Evolutionary conservation across 305 asterid genomes (phyloP), one percentile per base, ranked within the genome.

Genomic region (Coffea humblotiana): DNA sequence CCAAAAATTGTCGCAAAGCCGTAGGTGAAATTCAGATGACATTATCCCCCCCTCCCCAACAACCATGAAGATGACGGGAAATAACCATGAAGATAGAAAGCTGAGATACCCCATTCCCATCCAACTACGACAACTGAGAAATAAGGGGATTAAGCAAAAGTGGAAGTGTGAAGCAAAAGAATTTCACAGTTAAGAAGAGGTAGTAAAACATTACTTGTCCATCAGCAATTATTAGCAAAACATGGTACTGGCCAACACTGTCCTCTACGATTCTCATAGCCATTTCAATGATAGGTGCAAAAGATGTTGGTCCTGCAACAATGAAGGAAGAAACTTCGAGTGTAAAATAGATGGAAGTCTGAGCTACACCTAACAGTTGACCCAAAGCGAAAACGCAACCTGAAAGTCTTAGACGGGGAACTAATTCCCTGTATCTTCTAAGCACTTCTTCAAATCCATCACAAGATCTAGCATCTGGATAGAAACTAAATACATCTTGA

Each of bases 221-320:
- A 85, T 96, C 99, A 15, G 99, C 99, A 65, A 96, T 90, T 79
- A 96, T 92, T 77, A 96, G 76, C 80, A 96, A 86, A 60, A 96
- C 99, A 83, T 96, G 99, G 80, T 96, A 96, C 83, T 96, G 99
- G 76, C 99, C 95, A 75, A 94, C 96, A 81, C 96, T 96, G 87
- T 89, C 92, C 88, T 91, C 92, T 82, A 96, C 99, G 88, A 92
- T 90, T 71, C 97, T 90, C 78, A 72, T 89, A 70, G 98, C 99
- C 97, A 89, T 92, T 88, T 96, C 98, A 77, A 96, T 90, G 45
- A 94, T 79, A 37, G 98, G 99, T 23, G 98, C 98, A 85, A 96
- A 96, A 54, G 98, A 96, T 68, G 99, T 96, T 72, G 99, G 99
- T 4, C 98, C 98, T 96, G 93, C 54, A 85, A 72, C 84, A 76